Base-by-base conservation (phyloP, 257 asterid genomes). In the Linderniella brevidens region DNA sequence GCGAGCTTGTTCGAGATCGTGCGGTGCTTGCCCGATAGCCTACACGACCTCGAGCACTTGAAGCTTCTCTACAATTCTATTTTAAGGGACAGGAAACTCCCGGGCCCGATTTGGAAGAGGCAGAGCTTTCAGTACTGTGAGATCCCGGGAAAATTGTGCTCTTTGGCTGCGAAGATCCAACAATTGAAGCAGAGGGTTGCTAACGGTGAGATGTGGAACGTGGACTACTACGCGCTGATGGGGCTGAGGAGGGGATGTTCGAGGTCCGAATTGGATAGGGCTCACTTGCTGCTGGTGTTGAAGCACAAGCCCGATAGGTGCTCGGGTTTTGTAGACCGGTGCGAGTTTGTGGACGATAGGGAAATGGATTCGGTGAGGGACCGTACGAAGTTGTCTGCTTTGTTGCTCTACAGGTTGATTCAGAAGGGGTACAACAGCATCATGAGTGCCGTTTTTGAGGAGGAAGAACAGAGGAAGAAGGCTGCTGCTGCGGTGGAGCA, bases 231-330 rank as follows among this genome's bases (percentile, higher is more conserved):
- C 37, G 81, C 88, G 1, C 58, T 90, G 66, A 75, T 90, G 11
- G 99, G 99, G 25, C 52, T 90, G 52, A 58, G 90, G 29, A 55
- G 93, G 46, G 94, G 88, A 0, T 85, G 99, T 60, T 75, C 94
- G 0, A 73, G 79, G 60, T 77, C 96, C 32, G 99, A 90, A 53
- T 46, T 90, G 0, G 93, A 77, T 36, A 68, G 94, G 62, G 94
- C 94, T 0, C 96, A 90, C 70, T 58, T 90, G 76, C 68, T 90
- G 46, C 59, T 90, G 49, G 69, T 74, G 0, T 56, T 90, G 40
- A 80, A 77, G 47, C 96, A 81, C 77, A 90, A 85, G 76, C 94
- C 96, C 0, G 99, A 90, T 44, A 85, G 73, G 41, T 79, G 82
- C 0, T 77, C 73, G 0, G 48, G 78, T 35, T 90, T 85, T 56